Base-by-base conservation (phyloP, 2,329 filamentous ascomycete genomes). In the Alternaria ethzedia region DNA sequence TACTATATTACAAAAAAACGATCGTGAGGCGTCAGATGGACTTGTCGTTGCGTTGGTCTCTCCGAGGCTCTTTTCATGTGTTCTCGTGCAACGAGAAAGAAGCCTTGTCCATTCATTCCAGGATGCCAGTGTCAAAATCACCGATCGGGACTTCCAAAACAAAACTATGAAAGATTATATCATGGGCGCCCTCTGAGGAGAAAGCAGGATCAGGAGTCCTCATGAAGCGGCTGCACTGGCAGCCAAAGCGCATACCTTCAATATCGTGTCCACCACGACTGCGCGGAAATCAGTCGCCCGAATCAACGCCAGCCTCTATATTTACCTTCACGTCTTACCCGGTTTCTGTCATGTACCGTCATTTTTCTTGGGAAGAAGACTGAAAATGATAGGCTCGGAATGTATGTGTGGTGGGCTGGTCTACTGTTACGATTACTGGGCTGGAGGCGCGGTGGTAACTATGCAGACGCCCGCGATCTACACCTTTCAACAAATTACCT, bases 41-140 rank as follows among this genome's bases (percentile, higher is more conserved):
- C 0, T 41, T 41, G 32, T n/a, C 8, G 32, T 9, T 41, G 15
- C 32, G 32, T 41, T 1, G 4, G 3, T 41, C 32, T 17, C 15
- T 41, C 32, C 32, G n/a, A 36, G n/a, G n/a, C 8, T 10, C 4
- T 0, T 4, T n/a, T 2, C 2, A 4, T 0, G 4, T 2, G 5
- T 9, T 5, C 32, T 2, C 9, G 17, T 41, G 36, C n/a, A 17
- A 41, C 36, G n/a, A 17, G 9, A 41, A 41, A 17, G 15, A 41
- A 41, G 36, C 5, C 36, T 3, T 9, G 1, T 6, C n/a, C 8
- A 10, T 17, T 2, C 36, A 4, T 41, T 17, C 32, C 36, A 10
- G 3, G 36, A 41, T 17, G 8, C 8, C 15, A n/a, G 3, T n/a
- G 7, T 32, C 32, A 36, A 4, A 9, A 36, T 36, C 4, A 15